phyloP scores from a whole-genome alignment of 1,139 yeast species.

The Arxiozyma heterogenica region DNA sequence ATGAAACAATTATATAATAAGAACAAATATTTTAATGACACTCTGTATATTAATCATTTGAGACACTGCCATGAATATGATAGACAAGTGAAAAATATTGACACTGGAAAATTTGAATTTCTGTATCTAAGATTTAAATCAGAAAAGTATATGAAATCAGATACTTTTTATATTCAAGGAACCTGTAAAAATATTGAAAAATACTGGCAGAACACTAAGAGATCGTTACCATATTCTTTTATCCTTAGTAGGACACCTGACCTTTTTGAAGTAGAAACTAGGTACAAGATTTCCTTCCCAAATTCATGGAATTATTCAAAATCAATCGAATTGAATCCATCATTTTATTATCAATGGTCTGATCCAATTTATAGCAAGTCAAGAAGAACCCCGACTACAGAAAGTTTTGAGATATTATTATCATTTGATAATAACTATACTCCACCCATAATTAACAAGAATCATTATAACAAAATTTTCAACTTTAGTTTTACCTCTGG shows the following conservation, averaged over 20 bases:
- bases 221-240: constrained; percentile 20
- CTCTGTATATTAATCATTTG: constrained; percentile 13
- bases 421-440: not conserved
- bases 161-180: not conserved
- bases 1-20: constrained; percentile 18
- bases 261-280: constrained; percentile 37
- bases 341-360: constrained; percentile 22
- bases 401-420: constrained; percentile 18
- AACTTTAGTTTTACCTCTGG: constrained; percentile 14
- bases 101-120: not conserved
- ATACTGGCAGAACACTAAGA: not conserved
- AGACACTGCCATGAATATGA: constrained; percentile 6
- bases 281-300: constrained; percentile 37
- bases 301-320: constrained; percentile 10
- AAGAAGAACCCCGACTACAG: constrained; percentile 13
- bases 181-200: not conserved
- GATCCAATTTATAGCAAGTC: constrained; percentile 9
- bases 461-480: constrained; percentile 5
- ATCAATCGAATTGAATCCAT: constrained; percentile 17
- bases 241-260: constrained; percentile 34
- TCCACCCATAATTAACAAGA: constrained; percentile 4
- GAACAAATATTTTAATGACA: constrained; percentile 16
- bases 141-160: not conserved
- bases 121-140: not conserved
- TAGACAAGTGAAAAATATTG: not conserved